Conservation (phyloP, 2,329 filamentous ascomycete genomes). For the Pyrenophora teres region DNA sequence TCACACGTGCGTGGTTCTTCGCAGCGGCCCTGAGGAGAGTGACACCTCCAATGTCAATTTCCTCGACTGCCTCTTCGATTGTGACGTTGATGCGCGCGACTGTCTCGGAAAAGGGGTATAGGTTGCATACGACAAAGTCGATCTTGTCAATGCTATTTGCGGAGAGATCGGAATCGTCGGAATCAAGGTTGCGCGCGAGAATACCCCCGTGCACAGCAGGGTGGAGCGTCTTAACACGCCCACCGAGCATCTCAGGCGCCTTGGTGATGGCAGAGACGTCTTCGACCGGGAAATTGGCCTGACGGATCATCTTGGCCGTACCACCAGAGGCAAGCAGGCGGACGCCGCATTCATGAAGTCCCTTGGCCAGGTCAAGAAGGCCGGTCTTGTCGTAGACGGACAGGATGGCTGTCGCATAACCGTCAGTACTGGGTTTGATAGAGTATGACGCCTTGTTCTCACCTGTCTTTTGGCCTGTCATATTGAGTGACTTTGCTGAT, state of each 20-base stretch:
- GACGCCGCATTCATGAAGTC: constrained; percentile 45
- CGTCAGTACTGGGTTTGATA: constrained; percentile 4
- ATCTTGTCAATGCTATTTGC: constrained; percentile 50
- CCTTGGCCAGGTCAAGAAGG: constrained; percentile 47
- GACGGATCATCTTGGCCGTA: constrained; percentile 93
- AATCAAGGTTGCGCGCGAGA: constrained; percentile 89
- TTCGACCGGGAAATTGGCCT: constrained; percentile 95
- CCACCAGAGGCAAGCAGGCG: constrained; percentile 88
- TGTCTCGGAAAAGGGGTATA: constrained; percentile 99
- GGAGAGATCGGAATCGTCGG: constrained; percentile 92
- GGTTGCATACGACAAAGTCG: constrained; percentile 75
- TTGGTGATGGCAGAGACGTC: constrained; percentile 95
- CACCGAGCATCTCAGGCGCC: constrained; percentile 94
- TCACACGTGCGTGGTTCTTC: constrained; percentile 96
- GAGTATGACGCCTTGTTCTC: background rate
- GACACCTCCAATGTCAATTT: constrained; percentile 96
- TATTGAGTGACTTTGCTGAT: constrained; percentile 24
- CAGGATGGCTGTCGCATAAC: constrained; percentile 70
- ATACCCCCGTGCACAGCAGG: constrained; percentile 85
- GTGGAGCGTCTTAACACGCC: constrained; percentile 93
- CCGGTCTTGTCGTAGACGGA: constrained; percentile 99
- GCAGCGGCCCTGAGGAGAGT: constrained; percentile 94
- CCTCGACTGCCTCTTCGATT: constrained; percentile 93
- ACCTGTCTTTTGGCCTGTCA: constrained; percentile 48
- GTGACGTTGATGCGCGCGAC: constrained; percentile 97